Evolutionary conservation across 768 basidiomycete species (phyloP), one percentile per base, ranked within the genome.

Genomic region (Russula ochroleuca): DNA sequence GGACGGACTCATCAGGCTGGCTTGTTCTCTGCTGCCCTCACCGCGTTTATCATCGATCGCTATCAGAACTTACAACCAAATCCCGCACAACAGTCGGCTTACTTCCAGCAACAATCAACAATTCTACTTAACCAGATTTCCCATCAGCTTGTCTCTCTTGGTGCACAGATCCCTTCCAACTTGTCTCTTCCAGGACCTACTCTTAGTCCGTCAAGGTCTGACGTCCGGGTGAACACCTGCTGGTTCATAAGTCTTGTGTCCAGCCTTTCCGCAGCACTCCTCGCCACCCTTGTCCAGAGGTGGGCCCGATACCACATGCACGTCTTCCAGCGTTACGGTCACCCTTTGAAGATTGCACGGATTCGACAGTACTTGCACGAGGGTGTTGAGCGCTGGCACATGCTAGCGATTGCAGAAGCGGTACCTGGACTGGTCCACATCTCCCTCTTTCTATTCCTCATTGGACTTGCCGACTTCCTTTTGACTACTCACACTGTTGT

Each of bases 381-480:
- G 54, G 78, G 78, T 15, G 66, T 80, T 31, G 72, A 74, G 28
- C 69, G 65, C 47, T 83, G 79, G 70, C 68, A 71, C 11, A 76
- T 83, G 72, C 68, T 74, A 14, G 69, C 72, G 3, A 69, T 82
- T 10, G 77, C 81, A 8, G 76, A 78, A 48, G 66, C 73, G 9
- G 78, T 83, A 21, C 82, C 81, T 4, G 72, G 77, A 15, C 75
- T 83, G 9, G 74, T 84, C 23, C 82, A 83, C 64, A 70, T 78
- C 17, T 79, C 81, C 1, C 73, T 82, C 23, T 74, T 81, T 23
- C 72, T 83, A 2, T 83, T 83, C 70, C 77, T 85, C 69, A 73
- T 78, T 41, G 79, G 80, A 28, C 74, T 84, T 31, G 70, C 80
- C 47, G 74, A 76, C 23, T 80, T 83, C 67, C 72, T 83, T 23